phyloP scores from a whole-genome alignment of 1,284 basidiomycete genomes.

The Sanghuangporus weigelae region DNA sequence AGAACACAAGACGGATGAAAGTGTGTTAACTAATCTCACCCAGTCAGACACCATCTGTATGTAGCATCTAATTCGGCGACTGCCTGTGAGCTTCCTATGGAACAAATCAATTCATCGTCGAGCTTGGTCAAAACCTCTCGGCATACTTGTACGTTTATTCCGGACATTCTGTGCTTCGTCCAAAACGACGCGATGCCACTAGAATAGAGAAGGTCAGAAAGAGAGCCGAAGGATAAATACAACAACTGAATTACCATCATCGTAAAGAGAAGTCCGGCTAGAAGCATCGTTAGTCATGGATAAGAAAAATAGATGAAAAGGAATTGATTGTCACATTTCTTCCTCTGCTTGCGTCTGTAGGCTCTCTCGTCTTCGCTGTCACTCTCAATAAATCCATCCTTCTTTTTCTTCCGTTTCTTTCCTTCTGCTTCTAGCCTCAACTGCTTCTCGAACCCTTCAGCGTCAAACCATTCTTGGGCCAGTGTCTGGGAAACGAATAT shows the following conservation, averaged over 20 bases:
- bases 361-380: slow-evolving; percentile 31
- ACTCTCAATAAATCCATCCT: slow-evolving; percentile 36
- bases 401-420: slow-evolving; percentile 30
- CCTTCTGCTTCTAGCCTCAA: slow-evolving; percentile 29
- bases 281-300: slow-evolving; percentile 1
- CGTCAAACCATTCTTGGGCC: slow-evolving; percentile 51
- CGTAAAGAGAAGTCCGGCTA: background rate
- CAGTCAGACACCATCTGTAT: slow-evolving; percentile 52
- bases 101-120: background rate
- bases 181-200: slow-evolving; percentile 48
- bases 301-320: slow-evolving; percentile 26
- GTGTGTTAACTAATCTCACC: slow-evolving; percentile 27
- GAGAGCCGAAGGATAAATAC: background rate
- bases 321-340: slow-evolving; percentile 25
- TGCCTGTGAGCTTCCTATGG: slow-evolving; percentile 41
- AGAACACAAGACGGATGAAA: background rate
- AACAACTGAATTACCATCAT: background rate
- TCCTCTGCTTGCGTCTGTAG: slow-evolving; percentile 30
- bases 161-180: slow-evolving; percentile 55
- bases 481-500: slow-evolving; percentile 37
- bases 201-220: background rate
- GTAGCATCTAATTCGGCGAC: slow-evolving; percentile 38
- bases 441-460: slow-evolving; percentile 38
- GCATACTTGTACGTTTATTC: slow-evolving; percentile 44
- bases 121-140: background rate